Percentiles rank a stretch among this genome's conserved stretches.
These are phyloP conservation scores for Irpex sp. DNA, from an alignment of 1,284 basidiomycete genomes.

Conservation along the genomic window DNA sequence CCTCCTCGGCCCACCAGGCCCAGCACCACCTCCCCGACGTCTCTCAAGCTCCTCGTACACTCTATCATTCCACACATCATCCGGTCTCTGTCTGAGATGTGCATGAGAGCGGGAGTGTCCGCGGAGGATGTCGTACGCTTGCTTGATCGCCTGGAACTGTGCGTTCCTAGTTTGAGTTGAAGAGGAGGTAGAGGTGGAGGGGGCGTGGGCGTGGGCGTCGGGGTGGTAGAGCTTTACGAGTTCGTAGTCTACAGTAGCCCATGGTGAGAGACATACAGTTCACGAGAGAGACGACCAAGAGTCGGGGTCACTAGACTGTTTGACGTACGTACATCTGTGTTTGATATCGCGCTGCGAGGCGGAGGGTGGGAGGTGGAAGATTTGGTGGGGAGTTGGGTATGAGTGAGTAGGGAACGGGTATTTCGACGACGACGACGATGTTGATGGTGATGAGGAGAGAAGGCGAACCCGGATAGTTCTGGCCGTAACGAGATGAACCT, in stretches of 20 bases:
- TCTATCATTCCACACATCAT: constrained; percentile 20
- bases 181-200: no score
- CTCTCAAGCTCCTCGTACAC: constrained; percentile 36
- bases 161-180: constrained; percentile 28
- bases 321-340: constrained; percentile 36
- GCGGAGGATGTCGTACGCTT: constrained; percentile 42
- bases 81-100: background rate
- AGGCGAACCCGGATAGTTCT: no score
- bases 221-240: constrained; percentile 50
- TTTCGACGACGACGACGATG: constrained; percentile 18
- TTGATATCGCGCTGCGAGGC: constrained; percentile 44
- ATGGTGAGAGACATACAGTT: background rate
- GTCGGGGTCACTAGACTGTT: no score
- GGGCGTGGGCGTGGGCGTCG: constrained; percentile 29
- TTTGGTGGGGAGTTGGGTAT: constrained; percentile 44
- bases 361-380: constrained; percentile 42
- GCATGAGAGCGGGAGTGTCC: constrained; percentile 13
- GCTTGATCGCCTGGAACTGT: constrained; percentile 44
- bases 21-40: constrained; percentile 18
- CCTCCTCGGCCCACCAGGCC: background rate
- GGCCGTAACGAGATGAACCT: no score
- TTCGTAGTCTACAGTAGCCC: constrained; percentile 38
- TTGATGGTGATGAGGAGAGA: background rate
- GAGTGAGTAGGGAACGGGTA: constrained; percentile 37
- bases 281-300: background rate